Evolutionary conservation across 148 eudicot species (phyloP).

Genomic region (Amaranthus palmeri): DNA sequence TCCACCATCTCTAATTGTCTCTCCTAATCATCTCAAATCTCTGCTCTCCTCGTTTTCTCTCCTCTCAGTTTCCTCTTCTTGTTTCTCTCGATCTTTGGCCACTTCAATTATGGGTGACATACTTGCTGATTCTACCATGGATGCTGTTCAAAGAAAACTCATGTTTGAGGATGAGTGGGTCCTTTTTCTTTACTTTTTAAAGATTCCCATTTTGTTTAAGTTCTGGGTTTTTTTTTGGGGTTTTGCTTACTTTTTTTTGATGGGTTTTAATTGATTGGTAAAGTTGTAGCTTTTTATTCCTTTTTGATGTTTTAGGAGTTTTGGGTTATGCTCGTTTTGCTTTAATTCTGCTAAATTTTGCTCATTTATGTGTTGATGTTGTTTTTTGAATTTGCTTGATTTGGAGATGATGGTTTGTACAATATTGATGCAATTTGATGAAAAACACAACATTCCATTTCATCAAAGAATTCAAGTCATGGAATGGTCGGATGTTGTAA

Average conservation of each 20-base stretch:
- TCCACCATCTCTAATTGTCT: not conserved
- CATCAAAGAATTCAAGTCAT: too few species aligned
- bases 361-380: not conserved
- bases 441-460: too few species aligned
- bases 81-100: slow-evolving; percentile 24
- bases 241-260: not conserved
- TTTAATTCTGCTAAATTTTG: not conserved
- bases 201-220: slow-evolving; percentile 3
- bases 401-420: too few species aligned
- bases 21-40: slow-evolving; percentile 12
- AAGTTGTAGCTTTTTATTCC: not conserved
- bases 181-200: not conserved
- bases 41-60: slow-evolving; percentile 8
- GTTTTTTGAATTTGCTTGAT: too few species aligned
- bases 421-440: too few species aligned
- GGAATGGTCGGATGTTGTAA: too few species aligned
- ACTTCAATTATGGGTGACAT: slow-evolving; percentile 37
- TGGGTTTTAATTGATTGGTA: not conserved
- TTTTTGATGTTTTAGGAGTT: not conserved
- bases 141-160: slow-evolving; percentile 80
- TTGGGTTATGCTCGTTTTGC: not conserved
- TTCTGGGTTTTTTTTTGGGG: not conserved
- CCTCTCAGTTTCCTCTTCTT: slow-evolving; percentile 1
- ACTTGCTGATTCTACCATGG: slow-evolving; percentile 56
- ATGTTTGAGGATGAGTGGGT: slow-evolving; percentile 91